Conservation (phyloP, 768 basidiomycete genomes). For the Sarcomyxa edulis region DNA sequence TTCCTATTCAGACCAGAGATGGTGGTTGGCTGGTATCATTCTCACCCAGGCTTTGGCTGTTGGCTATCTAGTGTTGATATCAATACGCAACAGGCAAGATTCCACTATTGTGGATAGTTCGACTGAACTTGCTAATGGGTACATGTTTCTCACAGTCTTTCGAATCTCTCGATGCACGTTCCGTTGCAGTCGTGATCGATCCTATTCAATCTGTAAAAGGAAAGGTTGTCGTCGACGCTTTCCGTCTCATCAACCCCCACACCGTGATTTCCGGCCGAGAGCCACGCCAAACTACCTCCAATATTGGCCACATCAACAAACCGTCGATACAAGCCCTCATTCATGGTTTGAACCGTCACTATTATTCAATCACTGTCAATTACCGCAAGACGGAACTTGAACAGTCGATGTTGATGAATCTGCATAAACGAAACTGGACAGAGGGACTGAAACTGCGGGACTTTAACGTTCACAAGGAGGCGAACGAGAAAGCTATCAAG, state of each 20-base stretch:
- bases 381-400: conserved; percentile 98
- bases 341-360: conserved; percentile 95
- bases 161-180: conserved; percentile 87
- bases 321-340: conserved; percentile 99
- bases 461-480: conserved; percentile 83
- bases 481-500: conserved; percentile 93
- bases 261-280: conserved; percentile 88
- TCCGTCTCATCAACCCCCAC: conserved; percentile 93
- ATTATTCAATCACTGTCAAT: conserved; percentile 96
- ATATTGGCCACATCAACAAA: conserved; percentile 98
- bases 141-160: conserved; percentile 76
- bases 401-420: conserved; percentile 97
- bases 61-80: conserved; percentile 99
- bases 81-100: conserved; percentile 89
- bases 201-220: conserved; percentile 99
- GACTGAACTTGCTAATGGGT: conserved; percentile 12
- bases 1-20: conserved; percentile 68
- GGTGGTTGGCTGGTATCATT: conserved; percentile 99
- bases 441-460: conserved; percentile 91
- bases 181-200: conserved; percentile 96
- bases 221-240: conserved; percentile 98
- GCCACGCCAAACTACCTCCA: conserved; percentile 94
- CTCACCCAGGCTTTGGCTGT: conserved; percentile 98
- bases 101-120: conserved; percentile 1
- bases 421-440: conserved; percentile 99